These are phyloP conservation scores for Kodamaea fungicola DNA, from an alignment of 1,139 yeast species.

Conservation along the genomic window DNA sequence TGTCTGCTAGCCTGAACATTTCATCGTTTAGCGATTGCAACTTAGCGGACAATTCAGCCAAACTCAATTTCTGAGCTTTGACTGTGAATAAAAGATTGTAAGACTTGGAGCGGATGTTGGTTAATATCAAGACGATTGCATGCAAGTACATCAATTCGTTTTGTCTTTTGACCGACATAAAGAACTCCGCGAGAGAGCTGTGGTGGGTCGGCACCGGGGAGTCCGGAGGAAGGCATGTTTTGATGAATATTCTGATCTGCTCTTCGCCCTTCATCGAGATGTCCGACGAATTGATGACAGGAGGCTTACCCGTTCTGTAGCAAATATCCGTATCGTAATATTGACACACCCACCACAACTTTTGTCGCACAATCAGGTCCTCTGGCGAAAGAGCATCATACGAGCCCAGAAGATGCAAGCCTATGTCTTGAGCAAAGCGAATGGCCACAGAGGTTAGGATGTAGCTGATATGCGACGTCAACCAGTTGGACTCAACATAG, in stretches of 20 bases:
- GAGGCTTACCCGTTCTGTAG: constrained; percentile 58
- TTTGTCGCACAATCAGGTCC: constrained; percentile 38
- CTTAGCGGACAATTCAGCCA: constrained; percentile 5
- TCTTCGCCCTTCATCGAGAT: constrained; percentile 1
- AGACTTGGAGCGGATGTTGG: constrained; percentile 27
- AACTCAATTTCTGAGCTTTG: constrained; percentile 15
- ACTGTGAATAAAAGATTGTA: constrained; percentile 30
- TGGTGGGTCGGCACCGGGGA: neutral
- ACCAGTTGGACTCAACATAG: constrained; percentile 43
- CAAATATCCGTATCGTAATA: constrained; percentile 52
- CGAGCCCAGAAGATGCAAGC: constrained; percentile 59
- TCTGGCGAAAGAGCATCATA: constrained; percentile 31
- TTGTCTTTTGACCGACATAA: neutral
- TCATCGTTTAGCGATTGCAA: constrained; percentile 13
- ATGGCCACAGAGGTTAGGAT: constrained; percentile 50
- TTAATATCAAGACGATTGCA: constrained; percentile 18
- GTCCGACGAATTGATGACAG: constrained; percentile 31
- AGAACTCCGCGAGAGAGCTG: neutral
- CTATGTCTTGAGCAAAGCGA: constrained; percentile 61
- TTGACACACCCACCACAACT: constrained; percentile 57
- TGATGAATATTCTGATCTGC: neutral
- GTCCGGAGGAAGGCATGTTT: neutral
- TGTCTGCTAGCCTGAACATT: constrained; percentile 13
- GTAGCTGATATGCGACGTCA: constrained; percentile 42
- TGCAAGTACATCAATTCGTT: constrained; percentile 2